Percentiles rank a stretch among this genome's conserved stretches.
Evolutionary conservation across 129 eudicot species (phyloP).

Genomic region (Centella asiatica): DNA sequence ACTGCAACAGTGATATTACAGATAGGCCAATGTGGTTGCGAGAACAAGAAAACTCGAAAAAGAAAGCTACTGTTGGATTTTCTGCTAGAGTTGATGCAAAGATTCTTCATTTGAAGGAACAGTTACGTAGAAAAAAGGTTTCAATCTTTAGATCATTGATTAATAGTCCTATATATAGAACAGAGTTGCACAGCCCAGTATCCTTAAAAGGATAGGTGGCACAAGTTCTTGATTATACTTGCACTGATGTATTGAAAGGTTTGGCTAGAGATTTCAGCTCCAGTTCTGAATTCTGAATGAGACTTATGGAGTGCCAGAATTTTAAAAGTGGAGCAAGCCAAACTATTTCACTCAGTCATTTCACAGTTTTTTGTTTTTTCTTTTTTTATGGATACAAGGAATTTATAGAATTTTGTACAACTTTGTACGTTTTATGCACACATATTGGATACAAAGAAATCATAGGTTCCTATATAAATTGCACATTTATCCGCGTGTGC

Average conservation of each 20-base stretch:
- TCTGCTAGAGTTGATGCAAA: conserved; percentile 48
- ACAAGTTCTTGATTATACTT: neutral
- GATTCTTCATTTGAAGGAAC: conserved; percentile 38
- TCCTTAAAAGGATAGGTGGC: neutral
- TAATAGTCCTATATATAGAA: conserved; percentile 35
- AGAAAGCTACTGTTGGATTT: conserved; percentile 38
- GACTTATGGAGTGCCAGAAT: too few relatives aligned
- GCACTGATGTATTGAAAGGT: neutral
- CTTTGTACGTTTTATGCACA: too few relatives aligned
- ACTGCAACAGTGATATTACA: conserved; percentile 21
- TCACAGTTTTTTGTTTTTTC: too few relatives aligned
- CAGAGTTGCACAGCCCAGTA: conserved; percentile 27
- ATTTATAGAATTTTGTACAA: too few relatives aligned
- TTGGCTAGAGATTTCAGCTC: neutral
- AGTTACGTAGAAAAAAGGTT: conserved; percentile 30
- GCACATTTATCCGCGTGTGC: too few relatives aligned
- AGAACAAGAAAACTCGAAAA: conserved; percentile 42
- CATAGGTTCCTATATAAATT: too few relatives aligned
- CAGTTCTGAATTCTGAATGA: neutral
- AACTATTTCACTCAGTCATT: too few relatives aligned
- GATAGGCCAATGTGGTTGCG: conserved; percentile 40
- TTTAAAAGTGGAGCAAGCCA: too few relatives aligned
- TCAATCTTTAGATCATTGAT: conserved; percentile 36
- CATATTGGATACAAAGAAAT: too few relatives aligned
- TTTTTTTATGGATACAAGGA: too few relatives aligned